These are phyloP conservation scores for Pezicula rhizophila DNA, from an alignment of 2,329 filamentous ascomycete genomes.

Conservation along the genomic window DNA sequence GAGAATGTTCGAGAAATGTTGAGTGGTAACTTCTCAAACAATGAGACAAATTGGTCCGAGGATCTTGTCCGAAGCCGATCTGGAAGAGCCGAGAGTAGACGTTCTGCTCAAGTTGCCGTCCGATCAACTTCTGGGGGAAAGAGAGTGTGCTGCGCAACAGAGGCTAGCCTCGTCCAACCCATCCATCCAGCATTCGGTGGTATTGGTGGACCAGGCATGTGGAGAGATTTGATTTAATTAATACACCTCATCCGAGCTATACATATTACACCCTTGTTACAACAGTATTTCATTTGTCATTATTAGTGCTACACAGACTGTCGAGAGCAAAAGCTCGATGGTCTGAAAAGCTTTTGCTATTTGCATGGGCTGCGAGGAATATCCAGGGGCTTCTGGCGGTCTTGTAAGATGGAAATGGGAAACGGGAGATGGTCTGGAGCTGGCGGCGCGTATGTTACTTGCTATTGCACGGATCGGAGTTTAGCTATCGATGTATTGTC, in stretches of 20 bases:
- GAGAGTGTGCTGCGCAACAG: constrained; percentile 60
- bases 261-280: constrained; percentile 21
- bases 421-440: neutral
- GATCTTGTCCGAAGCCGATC: constrained; percentile 23
- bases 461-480: constrained; percentile 6
- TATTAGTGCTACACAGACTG: constrained; percentile 1
- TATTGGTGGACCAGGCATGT: constrained; percentile 56
- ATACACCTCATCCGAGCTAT: constrained; percentile 6
- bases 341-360: constrained; percentile 1
- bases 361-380: neutral
- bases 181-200: constrained; percentile 45
- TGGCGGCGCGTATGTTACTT: neutral
- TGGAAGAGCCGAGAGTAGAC: constrained; percentile 31
- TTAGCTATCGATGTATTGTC: neutral
- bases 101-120: constrained; percentile 33
- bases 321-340: neutral
- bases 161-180: constrained; percentile 45
- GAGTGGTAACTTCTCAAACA: constrained; percentile 25
- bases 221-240: constrained; percentile 48
- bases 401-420: constrained; percentile 4
- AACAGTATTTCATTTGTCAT: constrained; percentile 30
- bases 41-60: constrained; percentile 19
- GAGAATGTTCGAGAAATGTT: constrained; percentile 63
- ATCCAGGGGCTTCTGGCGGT: neutral
- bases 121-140: constrained; percentile 47